Evolutionary conservation across 1,284 basidiomycete species (phyloP), one percentile per base, ranked within the genome.

Genomic region (Fomitopsis pinicola): DNA sequence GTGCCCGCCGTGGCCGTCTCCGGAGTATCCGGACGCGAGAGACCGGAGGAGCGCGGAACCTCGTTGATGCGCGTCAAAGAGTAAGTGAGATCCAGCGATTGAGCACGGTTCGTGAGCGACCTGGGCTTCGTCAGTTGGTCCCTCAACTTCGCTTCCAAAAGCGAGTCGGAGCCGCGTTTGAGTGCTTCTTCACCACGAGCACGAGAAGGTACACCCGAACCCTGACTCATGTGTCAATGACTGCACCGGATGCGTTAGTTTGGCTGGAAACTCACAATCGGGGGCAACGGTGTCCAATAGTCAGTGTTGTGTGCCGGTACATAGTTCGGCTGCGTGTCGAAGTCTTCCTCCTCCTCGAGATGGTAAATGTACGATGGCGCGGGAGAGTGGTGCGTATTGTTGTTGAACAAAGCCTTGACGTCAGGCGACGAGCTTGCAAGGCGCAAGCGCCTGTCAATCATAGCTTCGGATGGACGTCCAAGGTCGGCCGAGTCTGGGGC

Each of bases 351-450:
- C 62, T 89, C 86, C 62, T 91, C 88, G 4, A 91, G 77, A 67
- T 89, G 85, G 68, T 90, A 90, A 64, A 91, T 85, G 68, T 89
- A 91, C 10, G 87, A 81, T 38, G 89, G 58, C 44, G 61, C 42
- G 15, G 87, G 2, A 87, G 85, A 54, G 35, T 54, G 52, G n/a
- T 54, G 52, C 14, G 52, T n/a, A n/a, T 54, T 54, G 70, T 92
- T 81, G 63, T 86, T 94, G 77, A 98, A 98, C 63, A 98, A 75
- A 0, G 96, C 95, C 76, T 98, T 98, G 62, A 98, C 95, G 70
- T 98, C 94, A 0, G 94, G 93, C 3, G 95, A 92, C 9, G 94
- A 94, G 66, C 88, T 92, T 10, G 92, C 92, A 61, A 95, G 79
- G 55, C 94, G 86, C 56, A 95, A 79, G 52, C 92, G 80, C 59